Base-by-base conservation (phyloP, 1,284 basidiomycete species). In the Anthracocystis setariae region DNA sequence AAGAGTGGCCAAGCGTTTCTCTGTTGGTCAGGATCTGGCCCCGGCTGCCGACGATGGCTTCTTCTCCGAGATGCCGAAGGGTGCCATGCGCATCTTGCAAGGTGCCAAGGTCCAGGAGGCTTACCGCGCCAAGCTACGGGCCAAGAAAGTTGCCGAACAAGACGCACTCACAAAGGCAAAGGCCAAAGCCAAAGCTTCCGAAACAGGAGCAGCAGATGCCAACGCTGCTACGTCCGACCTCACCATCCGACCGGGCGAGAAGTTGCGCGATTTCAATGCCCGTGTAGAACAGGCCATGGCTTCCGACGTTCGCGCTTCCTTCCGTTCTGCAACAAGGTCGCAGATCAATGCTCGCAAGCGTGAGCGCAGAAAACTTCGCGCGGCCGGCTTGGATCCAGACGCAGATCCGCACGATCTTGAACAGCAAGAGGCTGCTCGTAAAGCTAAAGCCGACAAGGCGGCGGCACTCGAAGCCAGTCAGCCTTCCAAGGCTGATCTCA, bases 271-370 rank as follows among this genome's bases (percentile, higher is more conserved):
- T 44, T 81, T 79, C 45, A 81, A 78, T 40, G 62, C 73, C 15
- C 70, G 79, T 37, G 78, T 81, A 17, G 79, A 79, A 38, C 67
- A 69, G 29, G 60, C 75, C 17, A 72, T 80, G 64, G 69, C 78
- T 1, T 37, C 60, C 15, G 69, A 74, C 13, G 57, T 80, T 17
- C 67, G 63, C 20, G 51, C 65, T 18, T 63, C 77, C 0, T 74
- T 78, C 65, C 56, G 64, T 24, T 62, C 63, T 3, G 73, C 71
- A 4, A 48, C 64, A 5, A 50, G 74, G 18, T 74, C 77, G 2
- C 43, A 60, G 20, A 73, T 70, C 39, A 78, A 78, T 24, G 67
- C 64, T 15, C 61, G 66, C 27, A 78, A 78, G 55, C 64, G 76
- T 5, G 67, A 65, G 33, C 63, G 73, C 8, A 66, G 74, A n/a